A percentile compares a stretch with the other conserved stretches of the same genome.
phyloP scores from a whole-genome alignment of 2,329 filamentous ascomycete genomes.

The Dactylellina parvicollis region DNA sequence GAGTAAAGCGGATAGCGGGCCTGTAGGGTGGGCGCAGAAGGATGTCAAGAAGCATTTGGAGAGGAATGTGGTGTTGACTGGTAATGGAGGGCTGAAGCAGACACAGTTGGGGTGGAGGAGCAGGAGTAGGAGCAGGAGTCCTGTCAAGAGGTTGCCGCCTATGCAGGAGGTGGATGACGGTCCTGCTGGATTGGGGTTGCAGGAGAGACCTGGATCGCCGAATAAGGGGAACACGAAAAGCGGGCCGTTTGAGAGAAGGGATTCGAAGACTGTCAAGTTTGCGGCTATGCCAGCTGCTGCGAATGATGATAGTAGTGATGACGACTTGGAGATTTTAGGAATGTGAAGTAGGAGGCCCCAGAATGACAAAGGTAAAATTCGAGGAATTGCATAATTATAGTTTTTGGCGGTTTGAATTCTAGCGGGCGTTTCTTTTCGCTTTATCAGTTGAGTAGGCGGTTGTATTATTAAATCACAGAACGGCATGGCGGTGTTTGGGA shows the following conservation, averaged over 20 bases:
- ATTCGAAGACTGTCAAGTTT: conserved; percentile 47
- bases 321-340: conserved; percentile 51
- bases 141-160: conserved; percentile 12
- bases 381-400: conserved; percentile 1
- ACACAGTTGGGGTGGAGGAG: conserved; percentile 31
- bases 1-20: conserved; percentile 14
- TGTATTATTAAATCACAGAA: conserved; percentile 14
- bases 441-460: background rate
- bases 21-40: conserved; percentile 42
- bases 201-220: conserved; percentile 31
- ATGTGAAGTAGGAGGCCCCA: conserved; percentile 2
- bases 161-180: background rate
- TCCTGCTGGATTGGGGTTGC: background rate
- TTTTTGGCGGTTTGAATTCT: conserved; percentile 7
- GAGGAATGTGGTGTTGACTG: conserved; percentile 39
- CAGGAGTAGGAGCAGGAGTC: conserved; percentile 46
- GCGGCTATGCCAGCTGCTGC: conserved; percentile 16
- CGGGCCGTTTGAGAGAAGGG: conserved; percentile 9
- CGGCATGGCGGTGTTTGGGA: conserved; percentile 6
- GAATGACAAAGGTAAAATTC: background rate
- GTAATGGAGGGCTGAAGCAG: conserved; percentile 28
- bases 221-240: conserved; percentile 41
- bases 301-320: conserved; percentile 39
- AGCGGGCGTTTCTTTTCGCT: conserved; percentile 10
- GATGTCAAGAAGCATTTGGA: conserved; percentile 47